Evolutionary conservation across 306 rosid genomes (phyloP), one percentile per base, ranked within the genome.

Genomic region (Vigna trinervia): DNA sequence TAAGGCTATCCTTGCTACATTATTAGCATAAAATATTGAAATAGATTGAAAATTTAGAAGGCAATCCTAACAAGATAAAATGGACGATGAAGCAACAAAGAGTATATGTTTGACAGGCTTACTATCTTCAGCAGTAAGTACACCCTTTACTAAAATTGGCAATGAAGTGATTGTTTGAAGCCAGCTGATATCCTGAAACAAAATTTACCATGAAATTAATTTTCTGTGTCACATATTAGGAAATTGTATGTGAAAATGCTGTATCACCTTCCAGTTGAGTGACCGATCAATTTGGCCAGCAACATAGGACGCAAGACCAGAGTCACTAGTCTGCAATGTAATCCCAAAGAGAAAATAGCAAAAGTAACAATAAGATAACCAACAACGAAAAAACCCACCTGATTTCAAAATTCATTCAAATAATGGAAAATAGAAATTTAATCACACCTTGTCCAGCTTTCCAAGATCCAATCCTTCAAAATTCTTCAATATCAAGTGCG

Each of bases 121-220:
- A 96, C 98, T 54, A 82, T 96, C 98, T 85, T 92, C 99, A 41
- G 93, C 90, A 71, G 98, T 92, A 12, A 92, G 63, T 68, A 96
- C 91, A 60, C 98, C 99, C 96, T 92, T 91, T 48, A 96, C 85
- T 5, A 96, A 85, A 83, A 96, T 92, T 71, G 99, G 99, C 83
- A 96, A 67, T 46, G 87, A 69, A 56, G 99, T 96, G 75, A 96
- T 92, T 79, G 97, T 92, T 85, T 89, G 97, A 67, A 96, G 97
- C 99, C 99, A 96, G 73, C 92, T 82, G 78, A 91, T 90, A 83
- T 92, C 98, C 99, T 96, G 91, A 11, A 30, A 75, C 68, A 79
- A 59, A 78, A 54, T 66, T 58, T 78, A 58, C 20, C 23, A 56
- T 8, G 64, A 52, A 71, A 63, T 75, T 65, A 82, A 23, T 82